Evolutionary conservation across 306 rosid genomes (phyloP).

Genomic region (Castanea mollissima): DNA sequence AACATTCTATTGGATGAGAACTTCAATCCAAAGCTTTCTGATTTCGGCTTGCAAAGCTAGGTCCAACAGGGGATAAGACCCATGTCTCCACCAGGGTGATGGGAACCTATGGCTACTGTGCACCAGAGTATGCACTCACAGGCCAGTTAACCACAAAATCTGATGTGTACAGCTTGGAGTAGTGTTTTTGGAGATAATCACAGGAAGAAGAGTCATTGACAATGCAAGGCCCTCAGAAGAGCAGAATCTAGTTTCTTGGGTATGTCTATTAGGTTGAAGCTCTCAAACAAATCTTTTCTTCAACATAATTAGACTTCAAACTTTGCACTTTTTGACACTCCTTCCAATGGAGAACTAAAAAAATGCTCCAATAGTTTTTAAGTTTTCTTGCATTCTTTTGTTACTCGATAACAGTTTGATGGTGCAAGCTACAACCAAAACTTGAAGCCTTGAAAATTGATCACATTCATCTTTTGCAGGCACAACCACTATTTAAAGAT

Average conservation of each 20-base stretch:
- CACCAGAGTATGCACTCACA: conserved; percentile 87
- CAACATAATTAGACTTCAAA: not conserved
- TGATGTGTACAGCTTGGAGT: conserved; percentile 88
- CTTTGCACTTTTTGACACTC: not conserved
- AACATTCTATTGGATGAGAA: conserved; percentile 75
- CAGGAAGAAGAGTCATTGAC: conserved; percentile 88
- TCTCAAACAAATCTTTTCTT: not conserved
- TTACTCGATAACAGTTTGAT: too few relatives aligned
- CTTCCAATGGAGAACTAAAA: too few relatives aligned
- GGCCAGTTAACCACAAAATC: conserved; percentile 79
- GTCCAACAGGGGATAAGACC: conserved; percentile 87
- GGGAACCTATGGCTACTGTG: conserved; percentile 98
- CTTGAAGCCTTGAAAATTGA: not conserved
- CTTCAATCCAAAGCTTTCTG: conserved; percentile 83
- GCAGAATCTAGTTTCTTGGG: conserved; percentile 79
- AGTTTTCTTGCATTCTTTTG: too few relatives aligned
- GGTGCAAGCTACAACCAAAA: not conserved
- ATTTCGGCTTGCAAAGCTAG: conserved; percentile 92
- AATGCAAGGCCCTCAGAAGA: conserved; percentile 57
- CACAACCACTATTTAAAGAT: conserved; percentile 77
- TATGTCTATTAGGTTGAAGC: conserved; percentile 27
- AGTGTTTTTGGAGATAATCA: conserved; percentile 77
- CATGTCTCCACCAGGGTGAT: conserved; percentile 92
- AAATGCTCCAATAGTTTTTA: too few relatives aligned
- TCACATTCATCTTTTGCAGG: conserved; percentile 42